These are phyloP conservation scores for Wallacemonas sp. DNA, from an alignment of 208 protist genomes.

Conservation along the genomic window DNA sequence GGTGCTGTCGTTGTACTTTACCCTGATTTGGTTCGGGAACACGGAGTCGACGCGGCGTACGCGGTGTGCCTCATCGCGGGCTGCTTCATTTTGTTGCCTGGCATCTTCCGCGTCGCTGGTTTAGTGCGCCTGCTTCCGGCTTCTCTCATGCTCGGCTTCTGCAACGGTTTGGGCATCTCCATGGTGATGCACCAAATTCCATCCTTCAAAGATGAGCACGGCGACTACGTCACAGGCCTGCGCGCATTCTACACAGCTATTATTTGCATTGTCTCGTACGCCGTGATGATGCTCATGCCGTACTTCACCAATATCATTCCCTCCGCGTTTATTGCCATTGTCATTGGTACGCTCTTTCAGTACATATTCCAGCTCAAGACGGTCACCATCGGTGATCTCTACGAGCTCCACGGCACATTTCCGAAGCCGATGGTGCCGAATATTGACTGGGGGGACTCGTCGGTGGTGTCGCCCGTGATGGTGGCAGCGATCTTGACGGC, in stretches of 20 bases:
- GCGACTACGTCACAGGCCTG: conserved; percentile 35
- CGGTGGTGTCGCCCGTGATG: conserved; percentile 38
- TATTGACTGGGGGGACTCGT: conserved; percentile 32
- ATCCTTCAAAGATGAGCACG: conserved; percentile 41
- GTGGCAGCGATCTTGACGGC: conserved; percentile 41
- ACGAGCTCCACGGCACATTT: conserved; percentile 45
- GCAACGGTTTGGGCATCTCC: conserved; percentile 48
- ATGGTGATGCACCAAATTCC: conserved; percentile 51
- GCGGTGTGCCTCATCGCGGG: conserved; percentile 46
- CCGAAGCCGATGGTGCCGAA: conserved; percentile 35
- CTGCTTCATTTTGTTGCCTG: conserved; percentile 39
- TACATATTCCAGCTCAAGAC: conserved; percentile 58
- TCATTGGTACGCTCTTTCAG: conserved; percentile 55
- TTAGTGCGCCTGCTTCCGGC: conserved; percentile 47
- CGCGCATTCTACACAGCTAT: conserved; percentile 44
- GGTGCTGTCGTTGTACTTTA: conserved; percentile 60
- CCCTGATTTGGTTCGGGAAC: conserved; percentile 40
- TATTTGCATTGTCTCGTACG: conserved; percentile 51
- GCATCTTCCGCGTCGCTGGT: conserved; percentile 46
- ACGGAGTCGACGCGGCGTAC: conserved; percentile 46
- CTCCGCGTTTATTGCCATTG: conserved; percentile 45
- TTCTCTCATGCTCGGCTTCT: conserved; percentile 60
- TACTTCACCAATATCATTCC: conserved; percentile 52
- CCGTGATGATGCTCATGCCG: conserved; percentile 60
- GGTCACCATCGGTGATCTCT: conserved; percentile 51